Evolutionary conservation across 192 early-diverging fungal species (phyloP).

Genomic region (Mortierella claussenii): DNA sequence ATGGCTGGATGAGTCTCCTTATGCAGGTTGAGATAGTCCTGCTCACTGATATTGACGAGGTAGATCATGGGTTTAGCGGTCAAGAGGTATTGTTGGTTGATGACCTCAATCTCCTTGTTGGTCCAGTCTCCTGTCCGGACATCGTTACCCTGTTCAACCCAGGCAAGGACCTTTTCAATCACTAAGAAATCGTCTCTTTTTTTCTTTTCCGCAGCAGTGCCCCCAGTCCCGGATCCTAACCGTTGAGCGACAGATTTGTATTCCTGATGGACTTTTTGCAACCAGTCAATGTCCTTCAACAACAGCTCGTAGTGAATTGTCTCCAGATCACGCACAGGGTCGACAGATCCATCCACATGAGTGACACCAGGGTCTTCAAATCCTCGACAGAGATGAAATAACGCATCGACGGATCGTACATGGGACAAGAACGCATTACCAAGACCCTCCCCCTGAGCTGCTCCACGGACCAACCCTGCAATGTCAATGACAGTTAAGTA

Average conservation of each 20-base stretch:
- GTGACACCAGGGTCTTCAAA: constrained; percentile 80
- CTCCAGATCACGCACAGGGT: constrained; percentile 81
- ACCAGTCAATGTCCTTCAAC: constrained; percentile 69
- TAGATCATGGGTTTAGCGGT: constrained; percentile 85
- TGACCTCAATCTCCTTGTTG: constrained; percentile 72
- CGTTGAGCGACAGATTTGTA: constrained; percentile 64
- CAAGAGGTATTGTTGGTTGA: constrained; percentile 77
- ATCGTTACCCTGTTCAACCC: constrained; percentile 72
- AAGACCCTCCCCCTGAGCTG: constrained; percentile 62
- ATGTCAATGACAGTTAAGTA: constrained; percentile 79
- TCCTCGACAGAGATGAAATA: constrained; percentile 69
- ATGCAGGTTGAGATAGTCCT: constrained; percentile 67
- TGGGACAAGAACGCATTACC: constrained; percentile 87
- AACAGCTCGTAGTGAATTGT: constrained; percentile 85
- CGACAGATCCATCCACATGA: constrained; percentile 69
- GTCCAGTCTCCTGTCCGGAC: constrained; percentile 74
- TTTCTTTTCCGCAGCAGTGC: constrained; percentile 41
- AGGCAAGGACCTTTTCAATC: constrained; percentile 35
- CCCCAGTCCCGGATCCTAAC: constrained; percentile 26
- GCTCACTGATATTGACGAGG: constrained; percentile 76
- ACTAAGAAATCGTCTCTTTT: constrained; percentile 42
- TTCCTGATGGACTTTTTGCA: constrained; percentile 47
- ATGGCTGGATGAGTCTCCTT: constrained; percentile 47
- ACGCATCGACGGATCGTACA: constrained; percentile 72
- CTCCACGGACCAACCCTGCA: constrained; percentile 83